Evolutionary conservation across 164 flowering plant species (phyloP), one percentile per base, ranked within the genome.

Genomic region (Magnolia kwangsiensis): DNA sequence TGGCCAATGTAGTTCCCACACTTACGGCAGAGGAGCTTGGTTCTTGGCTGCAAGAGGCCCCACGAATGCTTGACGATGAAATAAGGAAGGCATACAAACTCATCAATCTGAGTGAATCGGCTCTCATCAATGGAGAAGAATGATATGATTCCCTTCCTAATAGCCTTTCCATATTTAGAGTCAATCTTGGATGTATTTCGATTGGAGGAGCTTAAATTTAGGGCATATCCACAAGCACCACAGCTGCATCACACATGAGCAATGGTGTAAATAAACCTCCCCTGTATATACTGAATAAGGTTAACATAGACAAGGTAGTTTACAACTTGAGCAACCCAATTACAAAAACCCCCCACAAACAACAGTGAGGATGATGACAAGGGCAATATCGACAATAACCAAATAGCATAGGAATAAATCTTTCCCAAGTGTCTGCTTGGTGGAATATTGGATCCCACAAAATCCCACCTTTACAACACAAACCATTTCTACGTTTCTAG

Each of bases 151-250:
- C 99, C 99, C 75, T 82, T 84, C 80, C 87, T 93, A 68, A 95
- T 87, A 16, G 93, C 89, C 77, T 93, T 95, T 9, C 95, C 90
- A 79, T 95, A 95, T 77, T 95, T 89, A 3, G 92, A 91, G 66
- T 94, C 96, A 58, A 95, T 89, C 51, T 86, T 81, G 59, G 92
- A 77, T 19, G 91, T 95, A 80, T 91, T 93, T 64, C 99, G 86
- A 73, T 85, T 85, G 69, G 89, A 90, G 70, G 99, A 93, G 81
- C 88, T 89, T 20, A 95, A 84, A 78, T 93, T 92, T 63, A 95
- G 80, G 68, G 88, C 96, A 75, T 91, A 93, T 5, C 97, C 97
- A 82, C 99, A 95, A 75, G 89, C 74, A 13, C 99, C 98, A 78
- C 98, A 93, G 81, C 98, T 95, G 98, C 87, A 89, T 69, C 69